phyloP scores from a whole-genome alignment of 23 red algal genomes.

The Gracilaria gracilis region DNA sequence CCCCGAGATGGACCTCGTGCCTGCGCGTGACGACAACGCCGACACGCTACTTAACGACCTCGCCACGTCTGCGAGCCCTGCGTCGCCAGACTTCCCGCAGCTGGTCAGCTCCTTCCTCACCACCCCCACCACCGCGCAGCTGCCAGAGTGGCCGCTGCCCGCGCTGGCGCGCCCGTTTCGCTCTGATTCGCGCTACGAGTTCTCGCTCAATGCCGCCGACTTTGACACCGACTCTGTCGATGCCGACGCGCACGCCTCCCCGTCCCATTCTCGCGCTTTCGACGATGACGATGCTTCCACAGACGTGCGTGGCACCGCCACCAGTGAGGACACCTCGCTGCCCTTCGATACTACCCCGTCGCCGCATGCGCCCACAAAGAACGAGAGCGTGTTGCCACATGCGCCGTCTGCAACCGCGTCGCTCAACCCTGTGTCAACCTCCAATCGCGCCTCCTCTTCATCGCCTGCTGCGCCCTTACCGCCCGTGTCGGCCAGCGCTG shows the following conservation, averaged over 20 bases:
- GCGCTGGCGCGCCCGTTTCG: slow-evolving; percentile 12
- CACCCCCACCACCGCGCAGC: background rate
- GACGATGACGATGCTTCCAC: slow-evolving; percentile 41
- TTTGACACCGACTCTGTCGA: slow-evolving; percentile 65
- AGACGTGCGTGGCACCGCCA: slow-evolving; percentile 23
- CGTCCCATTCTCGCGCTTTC: background rate
- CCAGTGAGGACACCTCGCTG: slow-evolving; percentile 55
- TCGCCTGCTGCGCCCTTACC: background rate
- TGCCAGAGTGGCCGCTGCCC: slow-evolving; percentile 54
- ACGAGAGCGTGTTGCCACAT: background rate
- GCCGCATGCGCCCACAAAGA: background rate
- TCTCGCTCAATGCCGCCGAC: slow-evolving; percentile 51
- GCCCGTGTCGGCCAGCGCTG: background rate
- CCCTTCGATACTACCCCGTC: slow-evolving; percentile 1
- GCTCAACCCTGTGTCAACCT: background rate
- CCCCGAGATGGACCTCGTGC: slow-evolving; percentile 13
- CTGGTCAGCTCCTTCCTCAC: background rate
- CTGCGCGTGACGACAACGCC: slow-evolving; percentile 25
- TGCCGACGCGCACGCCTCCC: background rate
- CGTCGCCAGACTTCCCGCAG: slow-evolving; percentile 22
- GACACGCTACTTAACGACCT: slow-evolving; percentile 12
- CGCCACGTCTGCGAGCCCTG: background rate
- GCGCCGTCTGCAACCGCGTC: background rate
- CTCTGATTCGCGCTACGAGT: slow-evolving; percentile 52
- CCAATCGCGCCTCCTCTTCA: background rate